phyloP scores from a whole-genome alignment of 352 stramenopile genomes.

The Phytopythium ostracodes region DNA sequence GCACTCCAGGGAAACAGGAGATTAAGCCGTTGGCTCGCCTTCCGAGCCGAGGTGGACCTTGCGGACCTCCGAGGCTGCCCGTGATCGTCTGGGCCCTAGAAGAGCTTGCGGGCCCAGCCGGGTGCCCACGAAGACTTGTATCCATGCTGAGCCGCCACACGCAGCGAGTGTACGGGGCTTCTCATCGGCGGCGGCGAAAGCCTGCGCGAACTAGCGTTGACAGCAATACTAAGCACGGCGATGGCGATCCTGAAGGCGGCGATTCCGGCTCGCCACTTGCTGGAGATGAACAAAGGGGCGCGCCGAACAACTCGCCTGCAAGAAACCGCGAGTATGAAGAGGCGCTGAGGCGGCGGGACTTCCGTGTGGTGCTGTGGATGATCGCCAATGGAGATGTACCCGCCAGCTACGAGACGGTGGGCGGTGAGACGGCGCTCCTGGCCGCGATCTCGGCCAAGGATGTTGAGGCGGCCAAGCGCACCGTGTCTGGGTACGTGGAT shows the following conservation, averaged over 20 bases:
- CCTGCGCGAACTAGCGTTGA: neutral
- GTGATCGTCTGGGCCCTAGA: too few relatives aligned
- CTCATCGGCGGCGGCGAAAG: neutral
- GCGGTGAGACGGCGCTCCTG: slow-evolving; percentile 56
- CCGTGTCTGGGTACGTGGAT: slow-evolving; percentile 22
- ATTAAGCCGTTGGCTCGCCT: neutral
- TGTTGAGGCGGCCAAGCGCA: slow-evolving; percentile 26
- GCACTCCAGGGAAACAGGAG: neutral
- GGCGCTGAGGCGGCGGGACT: slow-evolving; percentile 53
- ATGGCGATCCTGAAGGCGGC: neutral
- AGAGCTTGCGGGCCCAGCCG: too few relatives aligned
- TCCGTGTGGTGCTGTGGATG: slow-evolving; percentile 61
- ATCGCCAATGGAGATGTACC: slow-evolving; percentile 52
- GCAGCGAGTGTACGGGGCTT: slow-evolving; percentile 1
- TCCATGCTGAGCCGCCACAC: slow-evolving; percentile 1
- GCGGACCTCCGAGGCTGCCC: too few relatives aligned
- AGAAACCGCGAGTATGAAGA: slow-evolving; percentile 35
- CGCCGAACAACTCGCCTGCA: too few relatives aligned
- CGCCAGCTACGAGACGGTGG: slow-evolving; percentile 44
- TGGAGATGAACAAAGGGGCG: neutral
- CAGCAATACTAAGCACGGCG: neutral
- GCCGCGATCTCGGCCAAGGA: slow-evolving; percentile 49
- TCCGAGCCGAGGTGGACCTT: too few relatives aligned
- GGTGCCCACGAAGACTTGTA: too few relatives aligned
- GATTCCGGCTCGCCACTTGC: neutral